phyloP scores from a whole-genome alignment of 805 yeast species.

The Kodamaea kaohsiungensis region DNA sequence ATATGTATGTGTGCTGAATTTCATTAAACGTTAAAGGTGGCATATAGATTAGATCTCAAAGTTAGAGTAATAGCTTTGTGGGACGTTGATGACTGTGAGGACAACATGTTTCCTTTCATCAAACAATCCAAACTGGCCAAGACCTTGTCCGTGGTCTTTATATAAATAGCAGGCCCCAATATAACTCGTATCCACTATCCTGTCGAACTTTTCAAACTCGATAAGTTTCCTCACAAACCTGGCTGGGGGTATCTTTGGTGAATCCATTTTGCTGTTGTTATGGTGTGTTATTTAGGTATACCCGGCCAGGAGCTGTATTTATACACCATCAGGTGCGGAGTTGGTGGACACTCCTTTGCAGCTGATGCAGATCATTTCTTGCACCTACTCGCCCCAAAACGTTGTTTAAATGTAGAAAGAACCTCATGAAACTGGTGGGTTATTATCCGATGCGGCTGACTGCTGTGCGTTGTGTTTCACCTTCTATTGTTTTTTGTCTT shows the following conservation, averaged over 20 bases:
- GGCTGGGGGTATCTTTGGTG: not conserved
- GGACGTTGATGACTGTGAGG: constrained; percentile 1
- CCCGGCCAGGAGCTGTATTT: not conserved
- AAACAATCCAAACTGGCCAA: constrained; percentile 1
- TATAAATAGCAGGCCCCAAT: not conserved
- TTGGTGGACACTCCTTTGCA: not conserved
- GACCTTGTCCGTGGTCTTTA: not conserved
- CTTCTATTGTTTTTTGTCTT: not conserved
- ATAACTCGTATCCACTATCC: not conserved
- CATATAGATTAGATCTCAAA: not conserved
- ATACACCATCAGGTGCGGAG: not conserved
- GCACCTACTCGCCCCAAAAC: not conserved
- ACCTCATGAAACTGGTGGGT: not conserved
- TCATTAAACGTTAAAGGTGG: not conserved
- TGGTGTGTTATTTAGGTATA: not conserved
- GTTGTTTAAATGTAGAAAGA: not conserved
- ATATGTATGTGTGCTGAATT: not conserved
- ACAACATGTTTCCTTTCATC: constrained; percentile 1
- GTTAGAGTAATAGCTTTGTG: not conserved
- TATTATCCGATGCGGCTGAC: not conserved
- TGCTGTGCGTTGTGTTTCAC: not conserved
- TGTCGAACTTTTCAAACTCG: not conserved
- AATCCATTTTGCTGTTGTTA: not conserved
- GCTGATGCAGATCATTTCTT: not conserved
- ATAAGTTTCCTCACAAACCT: not conserved